Evolutionary conservation across 106 monocot genomes (phyloP).

Genomic region (Gastrodia elata): DNA sequence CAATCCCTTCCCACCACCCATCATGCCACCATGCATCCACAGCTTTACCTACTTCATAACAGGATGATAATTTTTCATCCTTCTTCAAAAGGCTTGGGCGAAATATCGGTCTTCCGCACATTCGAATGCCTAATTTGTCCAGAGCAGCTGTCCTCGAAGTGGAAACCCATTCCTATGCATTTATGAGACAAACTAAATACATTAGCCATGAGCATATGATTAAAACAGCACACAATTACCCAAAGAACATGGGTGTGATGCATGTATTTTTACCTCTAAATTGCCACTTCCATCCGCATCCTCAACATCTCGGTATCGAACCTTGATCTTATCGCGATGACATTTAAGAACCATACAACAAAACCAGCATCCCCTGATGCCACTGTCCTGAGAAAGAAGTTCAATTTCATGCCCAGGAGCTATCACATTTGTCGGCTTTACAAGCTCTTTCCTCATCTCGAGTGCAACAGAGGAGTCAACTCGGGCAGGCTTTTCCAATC

Average conservation of each 20-base stretch:
- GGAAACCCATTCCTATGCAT: slow-evolving; percentile 65
- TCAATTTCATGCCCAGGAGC: slow-evolving; percentile 47
- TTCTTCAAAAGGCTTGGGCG: slow-evolving; percentile 42
- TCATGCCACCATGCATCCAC: slow-evolving; percentile 94
- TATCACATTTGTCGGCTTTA: slow-evolving; percentile 18
- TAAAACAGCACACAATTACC: neutral
- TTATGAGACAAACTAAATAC: neutral
- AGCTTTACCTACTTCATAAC: slow-evolving; percentile 37
- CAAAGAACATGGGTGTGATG: neutral
- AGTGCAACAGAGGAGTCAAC: slow-evolving; percentile 2
- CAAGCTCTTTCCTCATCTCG: slow-evolving; percentile 10
- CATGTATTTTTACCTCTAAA: slow-evolving; percentile 46
- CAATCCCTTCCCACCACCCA: slow-evolving; percentile 99
- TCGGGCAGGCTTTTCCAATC: slow-evolving; percentile 4
- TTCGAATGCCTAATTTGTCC: slow-evolving; percentile 51
- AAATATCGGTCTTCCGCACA: slow-evolving; percentile 41
- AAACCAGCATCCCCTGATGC: slow-evolving; percentile 95
- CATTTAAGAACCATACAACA: slow-evolving; percentile 50
- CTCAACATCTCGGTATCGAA: slow-evolving; percentile 64
- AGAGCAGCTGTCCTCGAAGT: slow-evolving; percentile 30
- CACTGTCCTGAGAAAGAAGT: slow-evolving; percentile 84
- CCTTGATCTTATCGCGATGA: slow-evolving; percentile 52
- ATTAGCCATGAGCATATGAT: neutral
- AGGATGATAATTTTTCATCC: neutral
- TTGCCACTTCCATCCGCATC: slow-evolving; percentile 60